These are phyloP conservation scores for Plasmopara viticola DNA, from an alignment of 352 stramenopile species.

Conservation along the genomic window DNA sequence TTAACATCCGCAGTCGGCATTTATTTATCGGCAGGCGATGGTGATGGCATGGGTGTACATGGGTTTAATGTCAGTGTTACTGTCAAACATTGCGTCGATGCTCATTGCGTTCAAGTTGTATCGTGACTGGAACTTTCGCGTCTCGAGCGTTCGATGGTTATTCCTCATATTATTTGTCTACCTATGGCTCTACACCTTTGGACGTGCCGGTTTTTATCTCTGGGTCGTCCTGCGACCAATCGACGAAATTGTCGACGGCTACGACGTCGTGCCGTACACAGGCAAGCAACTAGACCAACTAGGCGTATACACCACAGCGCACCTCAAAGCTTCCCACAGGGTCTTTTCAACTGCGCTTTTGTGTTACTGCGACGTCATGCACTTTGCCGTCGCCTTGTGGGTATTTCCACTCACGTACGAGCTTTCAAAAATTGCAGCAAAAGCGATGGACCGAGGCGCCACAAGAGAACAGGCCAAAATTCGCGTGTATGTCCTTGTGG, in stretches of 20 bases:
- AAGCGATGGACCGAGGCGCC: conserved; percentile 55
- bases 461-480: conserved; percentile 38
- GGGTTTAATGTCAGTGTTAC: conserved; percentile 22
- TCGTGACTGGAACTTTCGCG: conserved; percentile 40
- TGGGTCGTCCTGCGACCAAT: conserved; percentile 36
- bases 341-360: conserved; percentile 29
- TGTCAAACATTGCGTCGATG: conserved; percentile 31
- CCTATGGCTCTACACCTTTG: conserved; percentile 32
- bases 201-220: conserved; percentile 30
- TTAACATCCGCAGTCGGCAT: not conserved
- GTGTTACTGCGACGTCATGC: conserved; percentile 40
- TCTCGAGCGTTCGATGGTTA: conserved; percentile 49
- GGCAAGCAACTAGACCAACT: conserved; percentile 41
- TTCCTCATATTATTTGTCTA: conserved; percentile 54
- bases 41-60: conserved; percentile 32
- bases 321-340: conserved; percentile 24
- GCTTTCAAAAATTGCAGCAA: conserved; percentile 45
- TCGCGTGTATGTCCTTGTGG: conserved; percentile 26
- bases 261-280: conserved; percentile 24
- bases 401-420: conserved; percentile 52
- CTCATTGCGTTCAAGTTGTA: conserved; percentile 40
- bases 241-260: conserved; percentile 29
- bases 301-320: conserved; percentile 36
- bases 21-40: conserved; percentile 17
- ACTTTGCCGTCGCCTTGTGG: conserved; percentile 45